Evolutionary conservation across 2,329 filamentous ascomycete species (phyloP), one percentile per base, ranked within the genome.

Genomic region (Drechslerella coelobrocha): DNA sequence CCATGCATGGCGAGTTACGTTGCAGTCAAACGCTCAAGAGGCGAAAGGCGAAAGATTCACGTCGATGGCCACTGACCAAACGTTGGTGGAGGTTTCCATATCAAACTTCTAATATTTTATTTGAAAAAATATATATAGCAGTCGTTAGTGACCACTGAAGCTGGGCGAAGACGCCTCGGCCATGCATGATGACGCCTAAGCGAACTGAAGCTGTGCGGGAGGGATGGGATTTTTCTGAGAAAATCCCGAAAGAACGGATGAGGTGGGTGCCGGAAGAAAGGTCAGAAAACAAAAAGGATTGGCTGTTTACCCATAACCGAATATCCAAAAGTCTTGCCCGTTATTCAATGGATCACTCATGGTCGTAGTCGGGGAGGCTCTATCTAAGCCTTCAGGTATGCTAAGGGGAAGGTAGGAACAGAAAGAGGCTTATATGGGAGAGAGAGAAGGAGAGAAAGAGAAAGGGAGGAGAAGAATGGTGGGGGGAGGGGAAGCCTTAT

Each of bases 81-180:
- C 78, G 96, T 90, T 74, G 94, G 94, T 72, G 94, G 94, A 62
- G 94, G 93, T 79, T 97, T 99, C 92, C 92, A 99, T 76, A 99
- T 97, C 78, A 99, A 81, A 79, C 92, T 96, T 81, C 93, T 94
- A 45, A 9, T n/a, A n/a, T n/a, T n/a, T n/a, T n/a, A 73, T 39
- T 68, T 37, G 55, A 50, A 57, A n/a, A n/a, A n/a, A n/a, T n/a
- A n/a, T n/a, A n/a, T n/a, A n/a, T 17, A 23, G 50, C 48, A 26
- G 54, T 60, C 50, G 59, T 71, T 71, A 71, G 66, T 63, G 59
- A 63, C 53, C 29, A 37, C 62, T 34, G 31, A 31, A 19, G 37
- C 34, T 12, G 26, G 26, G 43, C 41, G n/a, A 62, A 39, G 39
- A 60, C 66, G 53, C 48, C 59, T 53, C 52, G 26, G 47, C 53